phyloP scores from a whole-genome alignment of 768 basidiomycete species.

The Sporobolomyces roseus region DNA sequence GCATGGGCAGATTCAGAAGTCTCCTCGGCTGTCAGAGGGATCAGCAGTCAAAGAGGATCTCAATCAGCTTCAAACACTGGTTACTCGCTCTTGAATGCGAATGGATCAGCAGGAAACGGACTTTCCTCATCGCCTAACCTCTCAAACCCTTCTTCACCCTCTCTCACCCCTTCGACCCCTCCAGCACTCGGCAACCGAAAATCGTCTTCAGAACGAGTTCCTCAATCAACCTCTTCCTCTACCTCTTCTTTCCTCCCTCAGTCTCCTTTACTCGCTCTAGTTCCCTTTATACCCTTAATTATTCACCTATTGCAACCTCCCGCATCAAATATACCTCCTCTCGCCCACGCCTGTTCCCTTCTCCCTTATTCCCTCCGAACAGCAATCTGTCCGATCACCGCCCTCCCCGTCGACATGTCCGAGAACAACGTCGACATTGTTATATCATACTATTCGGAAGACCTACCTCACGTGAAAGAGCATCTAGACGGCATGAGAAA shows the following conservation, averaged over 20 bases:
- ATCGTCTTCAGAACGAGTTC: not conserved
- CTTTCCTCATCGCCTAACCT: not conserved
- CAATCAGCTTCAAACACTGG: not conserved
- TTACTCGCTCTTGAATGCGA: not conserved
- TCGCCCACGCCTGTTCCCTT: slow-evolving; percentile 24
- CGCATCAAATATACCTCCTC: not conserved
- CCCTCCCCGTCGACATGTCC: not conserved
- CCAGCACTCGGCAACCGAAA: not conserved
- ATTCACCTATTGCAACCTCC: slow-evolving; percentile 20
- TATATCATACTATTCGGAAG: slow-evolving; percentile 46
- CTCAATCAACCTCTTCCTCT: not conserved
- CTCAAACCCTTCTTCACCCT: slow-evolving; percentile 2
- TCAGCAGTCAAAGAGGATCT: not conserved
- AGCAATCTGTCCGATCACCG: slow-evolving; percentile 19
- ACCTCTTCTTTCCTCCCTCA: not conserved
- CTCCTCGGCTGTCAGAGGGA: not conserved
- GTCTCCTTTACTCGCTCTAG: slow-evolving; percentile 17
- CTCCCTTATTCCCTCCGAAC: slow-evolving; percentile 25
- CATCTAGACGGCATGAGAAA: slow-evolving; percentile 31
- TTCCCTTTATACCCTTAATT: slow-evolving; percentile 34
- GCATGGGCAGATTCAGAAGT: slow-evolving; percentile 15
- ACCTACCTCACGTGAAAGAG: slow-evolving; percentile 28
- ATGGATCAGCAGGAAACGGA: not conserved
- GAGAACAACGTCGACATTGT: slow-evolving; percentile 39
- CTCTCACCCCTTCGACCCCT: not conserved